Evolutionary conservation across 768 basidiomycete genomes (phyloP).

Genomic region (Sarcodon sp.): DNA sequence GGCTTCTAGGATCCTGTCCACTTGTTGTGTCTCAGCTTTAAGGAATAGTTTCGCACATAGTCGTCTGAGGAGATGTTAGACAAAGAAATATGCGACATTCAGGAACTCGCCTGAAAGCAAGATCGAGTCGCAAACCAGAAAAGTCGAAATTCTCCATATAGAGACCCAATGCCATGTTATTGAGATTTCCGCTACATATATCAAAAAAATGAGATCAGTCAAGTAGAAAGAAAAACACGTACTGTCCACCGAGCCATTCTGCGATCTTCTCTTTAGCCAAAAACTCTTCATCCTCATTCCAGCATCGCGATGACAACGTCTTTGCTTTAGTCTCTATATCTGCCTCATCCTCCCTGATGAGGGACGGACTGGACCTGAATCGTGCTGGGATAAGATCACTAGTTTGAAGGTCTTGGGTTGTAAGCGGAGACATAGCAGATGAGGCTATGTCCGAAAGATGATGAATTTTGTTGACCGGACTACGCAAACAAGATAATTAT

Average conservation of each 20-base stretch:
- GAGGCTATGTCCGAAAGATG: slow-evolving; percentile 9
- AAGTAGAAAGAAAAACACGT: slow-evolving; percentile 23
- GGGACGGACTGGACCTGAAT: slow-evolving; percentile 24
- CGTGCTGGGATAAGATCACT: slow-evolving; percentile 37
- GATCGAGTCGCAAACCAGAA: slow-evolving; percentile 64
- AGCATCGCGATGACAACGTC: slow-evolving; percentile 67
- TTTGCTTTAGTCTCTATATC: slow-evolving; percentile 55
- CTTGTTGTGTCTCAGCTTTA: slow-evolving; percentile 95
- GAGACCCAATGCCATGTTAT: slow-evolving; percentile 58
- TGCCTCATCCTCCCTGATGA: slow-evolving; percentile 33
- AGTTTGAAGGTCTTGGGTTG: slow-evolving; percentile 44
- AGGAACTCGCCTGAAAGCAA: slow-evolving; percentile 64
- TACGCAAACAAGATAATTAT: slow-evolving; percentile 1
- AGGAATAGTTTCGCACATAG: slow-evolving; percentile 87
- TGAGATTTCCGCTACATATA: slow-evolving; percentile 51
- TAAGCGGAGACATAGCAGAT: slow-evolving; percentile 17
- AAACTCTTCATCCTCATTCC: slow-evolving; percentile 79
- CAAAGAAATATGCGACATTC: background rate
- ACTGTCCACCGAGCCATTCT: slow-evolving; percentile 92
- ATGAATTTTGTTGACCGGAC: slow-evolving; percentile 4
- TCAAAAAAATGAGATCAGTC: background rate
- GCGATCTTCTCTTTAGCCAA: slow-evolving; percentile 86
- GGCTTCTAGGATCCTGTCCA: slow-evolving; percentile 89
- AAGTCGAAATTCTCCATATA: slow-evolving; percentile 93
- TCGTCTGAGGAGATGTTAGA: slow-evolving; percentile 32